These are phyloP conservation scores for Paecilomyces sp. DNA, from an alignment of 2,329 filamentous ascomycete genomes.

Conservation along the genomic window DNA sequence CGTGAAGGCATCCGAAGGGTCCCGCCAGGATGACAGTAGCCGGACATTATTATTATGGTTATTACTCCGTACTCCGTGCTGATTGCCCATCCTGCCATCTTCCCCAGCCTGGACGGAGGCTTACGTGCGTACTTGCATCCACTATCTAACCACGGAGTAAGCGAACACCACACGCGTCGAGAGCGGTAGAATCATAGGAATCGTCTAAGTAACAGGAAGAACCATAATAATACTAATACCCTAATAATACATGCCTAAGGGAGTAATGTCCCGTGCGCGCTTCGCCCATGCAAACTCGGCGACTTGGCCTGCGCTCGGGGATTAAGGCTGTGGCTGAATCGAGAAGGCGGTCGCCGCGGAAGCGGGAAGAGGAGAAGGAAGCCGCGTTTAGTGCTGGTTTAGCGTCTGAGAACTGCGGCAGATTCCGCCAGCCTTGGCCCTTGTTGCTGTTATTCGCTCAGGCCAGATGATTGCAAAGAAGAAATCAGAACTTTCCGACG, in stretches of 20 bases:
- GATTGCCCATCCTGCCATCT: not conserved
- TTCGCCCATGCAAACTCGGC: not conserved
- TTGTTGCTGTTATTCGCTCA: not conserved
- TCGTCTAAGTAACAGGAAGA: no score
- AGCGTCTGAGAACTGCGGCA: not conserved
- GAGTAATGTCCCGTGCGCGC: not conserved
- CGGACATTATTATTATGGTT: not conserved
- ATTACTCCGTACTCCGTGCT: no score
- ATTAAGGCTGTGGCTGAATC: not conserved
- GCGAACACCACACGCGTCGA: no score
- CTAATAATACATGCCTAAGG: not conserved
- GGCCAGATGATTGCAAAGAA: not conserved
- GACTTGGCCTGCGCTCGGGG: not conserved
- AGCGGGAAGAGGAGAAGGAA: not conserved
- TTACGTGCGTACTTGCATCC: not conserved
- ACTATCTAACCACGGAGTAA: no score
- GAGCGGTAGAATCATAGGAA: no score
- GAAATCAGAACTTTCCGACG: not conserved
- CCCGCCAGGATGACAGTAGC: not conserved
- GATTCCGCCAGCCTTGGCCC: not conserved
- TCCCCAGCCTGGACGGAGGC: not conserved
- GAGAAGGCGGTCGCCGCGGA: not conserved
- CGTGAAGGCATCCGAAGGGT: not conserved
- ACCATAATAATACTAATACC: no score
- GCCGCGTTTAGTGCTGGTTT: not conserved